A percentile compares a stretch with the other conserved stretches of the same genome.
Conservation (phyloP, 2,329 filamentous ascomycete species). For the Talaromyces sp. region DNA sequence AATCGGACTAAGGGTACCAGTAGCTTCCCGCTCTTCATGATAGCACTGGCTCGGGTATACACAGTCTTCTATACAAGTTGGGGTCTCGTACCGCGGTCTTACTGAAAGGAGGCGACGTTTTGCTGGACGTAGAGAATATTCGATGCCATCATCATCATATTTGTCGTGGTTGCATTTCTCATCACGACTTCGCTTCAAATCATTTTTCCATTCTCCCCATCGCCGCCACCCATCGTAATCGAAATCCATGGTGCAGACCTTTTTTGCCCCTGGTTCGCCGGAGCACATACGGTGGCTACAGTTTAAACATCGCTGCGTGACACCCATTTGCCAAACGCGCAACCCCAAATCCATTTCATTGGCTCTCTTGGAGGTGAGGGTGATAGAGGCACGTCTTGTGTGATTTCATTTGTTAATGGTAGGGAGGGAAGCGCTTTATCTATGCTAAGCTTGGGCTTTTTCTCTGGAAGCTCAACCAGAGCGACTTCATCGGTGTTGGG, state of each 20-base stretch:
- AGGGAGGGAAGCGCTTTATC: neutral
- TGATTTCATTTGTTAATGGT: neutral
- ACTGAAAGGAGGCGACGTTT: slow-evolving; percentile 1
- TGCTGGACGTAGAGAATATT: neutral
- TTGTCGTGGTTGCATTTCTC: neutral
- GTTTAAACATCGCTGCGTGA: slow-evolving; percentile 48
- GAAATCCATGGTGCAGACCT: slow-evolving; percentile 44
- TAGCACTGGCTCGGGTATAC: slow-evolving; percentile 8
- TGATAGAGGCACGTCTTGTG: neutral
- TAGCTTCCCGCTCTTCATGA: neutral
- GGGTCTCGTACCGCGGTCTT: neutral
- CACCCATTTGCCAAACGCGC: slow-evolving; percentile 42
- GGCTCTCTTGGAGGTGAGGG: neutral
- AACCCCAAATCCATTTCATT: slow-evolving; percentile 47
- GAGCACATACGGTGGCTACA: slow-evolving; percentile 52
- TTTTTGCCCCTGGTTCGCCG: neutral
- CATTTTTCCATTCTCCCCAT: slow-evolving; percentile 39
- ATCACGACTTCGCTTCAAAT: slow-evolving; percentile 6
- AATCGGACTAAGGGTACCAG: neutral
- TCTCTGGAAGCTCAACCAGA: neutral
- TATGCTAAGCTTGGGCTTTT: neutral
- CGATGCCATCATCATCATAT: neutral
- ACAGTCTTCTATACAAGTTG: slow-evolving; percentile 9
- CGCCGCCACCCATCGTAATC: slow-evolving; percentile 49
- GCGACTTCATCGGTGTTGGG: neutral